These are phyloP conservation scores for Glutinoglossum americanum DNA, from an alignment of 495 filamentous ascomycete species.

Conservation along the genomic window DNA sequence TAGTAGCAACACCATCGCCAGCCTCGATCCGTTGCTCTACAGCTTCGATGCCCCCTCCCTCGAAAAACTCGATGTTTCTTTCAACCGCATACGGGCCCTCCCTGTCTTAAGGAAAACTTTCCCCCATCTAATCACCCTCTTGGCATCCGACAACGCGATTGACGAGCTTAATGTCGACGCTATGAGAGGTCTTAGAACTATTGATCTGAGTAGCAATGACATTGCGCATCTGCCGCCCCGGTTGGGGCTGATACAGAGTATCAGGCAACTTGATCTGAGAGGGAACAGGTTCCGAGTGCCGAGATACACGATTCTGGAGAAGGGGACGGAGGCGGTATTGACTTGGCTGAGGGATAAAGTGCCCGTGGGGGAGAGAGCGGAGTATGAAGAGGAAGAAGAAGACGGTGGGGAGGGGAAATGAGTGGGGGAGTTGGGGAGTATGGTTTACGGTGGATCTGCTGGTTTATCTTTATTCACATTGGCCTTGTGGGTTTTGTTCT, in stretches of 20 bases:
- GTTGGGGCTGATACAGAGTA: slow-evolving; percentile 47
- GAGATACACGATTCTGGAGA: slow-evolving; percentile 64
- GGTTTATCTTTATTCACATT: no score
- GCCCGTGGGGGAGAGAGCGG: slow-evolving; percentile 32
- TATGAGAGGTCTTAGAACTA: slow-evolving; percentile 47
- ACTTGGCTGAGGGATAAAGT: slow-evolving; percentile 65
- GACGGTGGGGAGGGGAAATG: neutral
- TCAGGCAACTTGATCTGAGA: slow-evolving; percentile 35
- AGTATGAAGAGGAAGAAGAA: neutral
- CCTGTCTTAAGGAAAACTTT: slow-evolving; percentile 34
- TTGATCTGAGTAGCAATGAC: slow-evolving; percentile 69
- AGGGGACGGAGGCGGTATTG: slow-evolving; percentile 72
- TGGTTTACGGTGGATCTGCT: neutral
- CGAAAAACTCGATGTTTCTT: slow-evolving; percentile 53
- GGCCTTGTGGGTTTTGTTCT: neutral
- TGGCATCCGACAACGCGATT: slow-evolving; percentile 58
- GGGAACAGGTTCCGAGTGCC: slow-evolving; percentile 76
- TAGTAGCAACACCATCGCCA: slow-evolving; percentile 41
- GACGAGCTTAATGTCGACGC: slow-evolving; percentile 47
- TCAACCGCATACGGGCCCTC: slow-evolving; percentile 51
- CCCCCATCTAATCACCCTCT: slow-evolving; percentile 40
- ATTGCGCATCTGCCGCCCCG: slow-evolving; percentile 55
- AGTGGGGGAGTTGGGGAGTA: neutral
- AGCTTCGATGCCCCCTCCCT: slow-evolving; percentile 49
- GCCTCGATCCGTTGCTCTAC: slow-evolving; percentile 36